Percentiles rank a stretch among this genome's conserved stretches.
Conservation (phyloP, 495 filamentous ascomycete species). For the Penicillium coprophilum region DNA sequence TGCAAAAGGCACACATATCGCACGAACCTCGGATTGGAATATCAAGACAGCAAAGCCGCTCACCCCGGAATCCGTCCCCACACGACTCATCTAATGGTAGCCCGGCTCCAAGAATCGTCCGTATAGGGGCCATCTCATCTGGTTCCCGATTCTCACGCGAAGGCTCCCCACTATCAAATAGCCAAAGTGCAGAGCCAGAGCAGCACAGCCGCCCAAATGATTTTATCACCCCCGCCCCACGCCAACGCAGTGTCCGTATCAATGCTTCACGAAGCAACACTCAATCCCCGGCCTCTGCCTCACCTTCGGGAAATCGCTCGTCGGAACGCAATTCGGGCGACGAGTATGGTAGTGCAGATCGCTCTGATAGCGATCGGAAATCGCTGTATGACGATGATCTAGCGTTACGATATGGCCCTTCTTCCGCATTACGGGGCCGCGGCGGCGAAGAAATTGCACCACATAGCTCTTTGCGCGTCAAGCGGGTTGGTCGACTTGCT, state of each 20-base stretch:
- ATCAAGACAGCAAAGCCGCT: constrained; percentile 39
- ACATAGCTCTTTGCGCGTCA: constrained; percentile 70
- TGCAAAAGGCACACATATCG: constrained; percentile 42
- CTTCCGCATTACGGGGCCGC: constrained; percentile 49
- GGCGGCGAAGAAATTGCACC: constrained; percentile 56
- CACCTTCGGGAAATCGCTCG: constrained; percentile 41
- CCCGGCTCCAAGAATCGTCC: constrained; percentile 55
- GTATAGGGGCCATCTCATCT: constrained; percentile 51
- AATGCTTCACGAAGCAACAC: constrained; percentile 41
- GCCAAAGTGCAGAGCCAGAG: constrained; percentile 33
- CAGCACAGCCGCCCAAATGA: constrained; percentile 40
- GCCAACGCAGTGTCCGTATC: constrained; percentile 64
- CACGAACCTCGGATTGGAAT: constrained; percentile 26
- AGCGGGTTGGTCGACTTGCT: constrained; percentile 66
- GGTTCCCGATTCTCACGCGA: constrained; percentile 36
- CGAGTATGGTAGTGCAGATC: constrained; percentile 43
- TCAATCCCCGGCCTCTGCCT: constrained; percentile 41
- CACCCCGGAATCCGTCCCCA: constrained; percentile 41
- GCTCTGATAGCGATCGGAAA: constrained; percentile 47
- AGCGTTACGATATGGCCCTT: constrained; percentile 49
- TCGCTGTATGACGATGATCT: constrained; percentile 43
- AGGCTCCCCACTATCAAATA: constrained; percentile 36
- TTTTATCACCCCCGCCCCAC: constrained; percentile 66
- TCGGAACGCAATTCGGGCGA: constrained; percentile 35
- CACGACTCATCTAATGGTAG: constrained; percentile 44